Base-by-base conservation (phyloP, 352 stramenopile species). In the Plasmopara viticola region DNA sequence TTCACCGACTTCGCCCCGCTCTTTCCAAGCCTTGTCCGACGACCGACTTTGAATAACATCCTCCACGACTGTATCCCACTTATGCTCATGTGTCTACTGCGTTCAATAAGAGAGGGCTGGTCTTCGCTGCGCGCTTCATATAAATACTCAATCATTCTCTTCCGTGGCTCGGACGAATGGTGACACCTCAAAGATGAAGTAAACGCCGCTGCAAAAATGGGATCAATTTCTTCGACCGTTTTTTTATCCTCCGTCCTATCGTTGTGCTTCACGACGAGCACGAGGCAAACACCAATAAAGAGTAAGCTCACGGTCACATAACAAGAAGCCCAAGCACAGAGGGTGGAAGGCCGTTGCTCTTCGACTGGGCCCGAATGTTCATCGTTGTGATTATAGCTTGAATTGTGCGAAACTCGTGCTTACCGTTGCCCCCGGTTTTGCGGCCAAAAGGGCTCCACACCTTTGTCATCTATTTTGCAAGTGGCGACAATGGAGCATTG, bases 341-440 rank as follows among this genome's bases (percentile, higher is more conserved):
- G n/a, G 17, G 10, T 48, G 13, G 4, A 8, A 20, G 4, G n/a
- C 18, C 12, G 29, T 28, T 14, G 14, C 8, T 34, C n/a, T 30
- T 56, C 10, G 9, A 15, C 17, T 30, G 29, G 28, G 29, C 4
- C 17, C 12, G 20, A 15, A 17, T 39, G 14, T 39, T 18, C 51
- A 56, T 51, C 49, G 5, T 31, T 45, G 13, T 44, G 20, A 10
- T 60, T 53, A 9, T 58, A 58, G 1, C 35, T 55, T 31, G 62
- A 64, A 9, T 64, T 58, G 14, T 67, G 53, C 9, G 62, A 70
- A 18, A 64, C 58, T n/a, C 31, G 58, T 67, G 20, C 62, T 70
- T 12, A 48, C 35, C 18, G 53, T 41, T 25, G 43, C 46, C 40
- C 40, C 17, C 38, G 53, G 44, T 70, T 67, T n/a, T 1, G 12